phyloP scores from a whole-genome alignment of 495 filamentous ascomycete species.

The Xylaria intraflava region DNA sequence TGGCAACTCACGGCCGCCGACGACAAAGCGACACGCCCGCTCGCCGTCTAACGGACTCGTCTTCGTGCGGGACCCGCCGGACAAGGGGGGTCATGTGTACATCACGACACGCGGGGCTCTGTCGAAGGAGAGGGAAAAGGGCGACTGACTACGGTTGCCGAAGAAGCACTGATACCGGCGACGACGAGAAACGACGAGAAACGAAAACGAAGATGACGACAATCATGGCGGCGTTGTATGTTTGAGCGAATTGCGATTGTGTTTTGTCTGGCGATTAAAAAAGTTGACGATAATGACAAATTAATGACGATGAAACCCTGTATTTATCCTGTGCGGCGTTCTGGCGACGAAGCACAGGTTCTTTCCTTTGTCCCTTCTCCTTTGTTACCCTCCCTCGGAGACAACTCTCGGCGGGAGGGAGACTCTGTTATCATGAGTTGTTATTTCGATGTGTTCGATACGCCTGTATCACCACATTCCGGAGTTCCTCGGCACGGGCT shows the following conservation, averaged over 20 bases:
- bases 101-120: slow-evolving; percentile 22
- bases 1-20: slow-evolving; percentile 18
- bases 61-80: slow-evolving; percentile 22
- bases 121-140: slow-evolving; percentile 11
- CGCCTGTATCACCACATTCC: slow-evolving; percentile 5
- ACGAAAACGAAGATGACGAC: not conserved
- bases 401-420: not conserved
- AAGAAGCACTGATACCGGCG: not conserved
- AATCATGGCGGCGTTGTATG: slow-evolving; percentile 1
- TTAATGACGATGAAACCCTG: slow-evolving; percentile 1
- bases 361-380: slow-evolving; percentile 2
- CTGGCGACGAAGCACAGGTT: not conserved
- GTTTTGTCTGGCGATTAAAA: not conserved
- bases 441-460: not conserved
- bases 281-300: slow-evolving; percentile 1
- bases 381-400: not conserved
- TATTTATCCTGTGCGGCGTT: not conserved
- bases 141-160: slow-evolving; percentile 6
- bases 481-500: slow-evolving; percentile 1
- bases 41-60: slow-evolving; percentile 18
- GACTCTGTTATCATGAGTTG: too few relatives aligned
- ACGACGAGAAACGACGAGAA: not conserved
- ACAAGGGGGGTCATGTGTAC: slow-evolving; percentile 14
- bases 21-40: slow-evolving; percentile 18
- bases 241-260: not conserved